Conservation (phyloP, 352 stramenopile species). For the Globisporangium echinulatum region DNA sequence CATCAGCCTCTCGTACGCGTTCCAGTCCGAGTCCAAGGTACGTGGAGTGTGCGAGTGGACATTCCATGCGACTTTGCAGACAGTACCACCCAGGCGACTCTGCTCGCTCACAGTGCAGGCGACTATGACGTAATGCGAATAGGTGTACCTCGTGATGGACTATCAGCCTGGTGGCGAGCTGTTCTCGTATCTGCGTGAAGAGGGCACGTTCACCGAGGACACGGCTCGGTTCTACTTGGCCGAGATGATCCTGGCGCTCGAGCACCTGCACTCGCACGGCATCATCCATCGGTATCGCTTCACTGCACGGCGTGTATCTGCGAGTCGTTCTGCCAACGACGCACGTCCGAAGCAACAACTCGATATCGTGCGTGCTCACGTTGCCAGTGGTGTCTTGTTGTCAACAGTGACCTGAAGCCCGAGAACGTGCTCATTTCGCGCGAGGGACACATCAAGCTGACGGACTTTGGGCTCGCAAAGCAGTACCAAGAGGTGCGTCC, state of each 20-base stretch:
- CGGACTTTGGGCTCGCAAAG: slow-evolving; percentile 89
- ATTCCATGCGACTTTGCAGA: not conserved
- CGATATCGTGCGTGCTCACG: not conserved
- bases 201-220: slow-evolving; percentile 71
- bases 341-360: too few species aligned
- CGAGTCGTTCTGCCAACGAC: not conserved
- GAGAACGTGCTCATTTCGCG: slow-evolving; percentile 90
- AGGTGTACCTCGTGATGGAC: slow-evolving; percentile 77
- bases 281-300: slow-evolving; percentile 73
- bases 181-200: slow-evolving; percentile 61
- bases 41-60: not conserved
- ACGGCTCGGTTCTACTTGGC: slow-evolving; percentile 71
- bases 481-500: slow-evolving; percentile 40
- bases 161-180: slow-evolving; percentile 78
- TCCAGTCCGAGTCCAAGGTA: slow-evolving; percentile 83
- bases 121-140: not conserved
- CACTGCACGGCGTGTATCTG: too few species aligned
- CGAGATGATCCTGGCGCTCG: slow-evolving; percentile 79
- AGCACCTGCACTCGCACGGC: slow-evolving; percentile 71
- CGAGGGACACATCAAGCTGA: slow-evolving; percentile 87
- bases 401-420: slow-evolving; percentile 79
- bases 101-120: not conserved
- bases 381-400: not conserved
- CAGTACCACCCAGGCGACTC: not conserved
- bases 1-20: slow-evolving; percentile 69